phyloP scores from a whole-genome alignment of 805 yeast genomes.

The Hanseniaspora jakobsenii region DNA sequence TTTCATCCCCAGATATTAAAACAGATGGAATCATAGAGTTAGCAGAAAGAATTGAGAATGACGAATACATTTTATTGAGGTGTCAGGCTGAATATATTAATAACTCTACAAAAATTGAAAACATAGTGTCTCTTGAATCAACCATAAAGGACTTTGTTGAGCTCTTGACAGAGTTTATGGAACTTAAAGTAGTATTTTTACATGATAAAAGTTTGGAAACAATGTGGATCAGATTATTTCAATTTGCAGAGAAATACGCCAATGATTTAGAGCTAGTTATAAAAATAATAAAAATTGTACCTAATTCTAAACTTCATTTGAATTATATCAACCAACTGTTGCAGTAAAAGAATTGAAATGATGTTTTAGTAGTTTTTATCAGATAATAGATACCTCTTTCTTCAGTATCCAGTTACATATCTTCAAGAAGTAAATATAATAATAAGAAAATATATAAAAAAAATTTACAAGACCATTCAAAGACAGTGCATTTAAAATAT shows the following conservation, averaged over 20 bases:
- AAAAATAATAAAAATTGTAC: neutral
- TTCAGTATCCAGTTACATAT: too few species aligned
- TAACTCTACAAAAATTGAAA: neutral
- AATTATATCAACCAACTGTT: neutral
- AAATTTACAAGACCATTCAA: too few species aligned
- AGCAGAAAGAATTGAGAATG: neutral
- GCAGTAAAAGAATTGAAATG: too few species aligned
- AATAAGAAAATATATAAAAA: too few species aligned
- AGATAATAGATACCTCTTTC: too few species aligned
- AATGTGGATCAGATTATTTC: constrained; percentile 10
- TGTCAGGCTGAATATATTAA: constrained; percentile 11
- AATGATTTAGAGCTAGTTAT: neutral
- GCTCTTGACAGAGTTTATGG: constrained; percentile 6
- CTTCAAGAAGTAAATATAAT: too few species aligned
- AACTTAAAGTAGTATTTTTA: constrained; percentile 1
- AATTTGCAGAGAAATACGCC: constrained; percentile 1
- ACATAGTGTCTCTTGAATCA: constrained; percentile 8
- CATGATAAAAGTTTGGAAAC: constrained; percentile 1
- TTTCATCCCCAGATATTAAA: too few species aligned
- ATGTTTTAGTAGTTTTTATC: too few species aligned
- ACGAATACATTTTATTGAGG: constrained; percentile 3
- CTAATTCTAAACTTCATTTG: neutral
- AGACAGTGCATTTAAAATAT: too few species aligned
- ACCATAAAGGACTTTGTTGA: constrained; percentile 9
- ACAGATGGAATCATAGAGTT: too few species aligned